These are phyloP conservation scores for Aphanomyces euteiches DNA, from an alignment of 352 stramenopile species.

Conservation along the genomic window DNA sequence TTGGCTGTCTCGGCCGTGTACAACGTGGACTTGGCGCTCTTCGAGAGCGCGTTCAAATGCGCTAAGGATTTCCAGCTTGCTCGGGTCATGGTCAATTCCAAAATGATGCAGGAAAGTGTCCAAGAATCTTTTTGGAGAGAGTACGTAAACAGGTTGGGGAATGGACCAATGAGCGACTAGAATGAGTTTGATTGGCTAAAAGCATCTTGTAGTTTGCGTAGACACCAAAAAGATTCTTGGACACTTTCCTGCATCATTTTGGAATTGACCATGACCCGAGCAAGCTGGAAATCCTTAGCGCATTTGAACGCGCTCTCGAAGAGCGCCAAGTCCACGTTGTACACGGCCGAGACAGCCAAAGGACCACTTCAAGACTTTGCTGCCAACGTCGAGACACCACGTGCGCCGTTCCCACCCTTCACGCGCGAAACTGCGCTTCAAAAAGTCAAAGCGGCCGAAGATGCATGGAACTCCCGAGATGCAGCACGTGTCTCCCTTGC, in stretches of 20 bases:
- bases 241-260: too few relatives aligned
- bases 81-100: too few relatives aligned
- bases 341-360: constrained; percentile 27
- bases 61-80: not conserved
- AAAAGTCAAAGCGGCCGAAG: constrained; percentile 83
- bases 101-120: too few relatives aligned
- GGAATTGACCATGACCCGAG: too few relatives aligned
- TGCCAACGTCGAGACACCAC: constrained; percentile 11
- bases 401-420: constrained; percentile 70
- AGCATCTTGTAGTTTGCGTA: too few relatives aligned
- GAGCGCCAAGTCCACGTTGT: constrained; percentile 26
- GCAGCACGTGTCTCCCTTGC: constrained; percentile 65
- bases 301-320: not conserved
- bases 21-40: constrained; percentile 22
- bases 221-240: too few relatives aligned
- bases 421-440: constrained; percentile 61
- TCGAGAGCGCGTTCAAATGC: constrained; percentile 1
- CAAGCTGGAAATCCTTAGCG: not conserved
- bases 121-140: too few relatives aligned
- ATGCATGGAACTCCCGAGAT: constrained; percentile 86
- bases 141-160: too few relatives aligned
- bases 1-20: constrained; percentile 28
- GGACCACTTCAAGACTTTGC: constrained; percentile 20
- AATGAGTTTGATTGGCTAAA: too few relatives aligned
- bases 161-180: too few relatives aligned